Percentiles rank a stretch among this genome's conserved stretches.
Evolutionary conservation across 345 rosid species (phyloP).

Genomic region (Salix arbutifolia): DNA sequence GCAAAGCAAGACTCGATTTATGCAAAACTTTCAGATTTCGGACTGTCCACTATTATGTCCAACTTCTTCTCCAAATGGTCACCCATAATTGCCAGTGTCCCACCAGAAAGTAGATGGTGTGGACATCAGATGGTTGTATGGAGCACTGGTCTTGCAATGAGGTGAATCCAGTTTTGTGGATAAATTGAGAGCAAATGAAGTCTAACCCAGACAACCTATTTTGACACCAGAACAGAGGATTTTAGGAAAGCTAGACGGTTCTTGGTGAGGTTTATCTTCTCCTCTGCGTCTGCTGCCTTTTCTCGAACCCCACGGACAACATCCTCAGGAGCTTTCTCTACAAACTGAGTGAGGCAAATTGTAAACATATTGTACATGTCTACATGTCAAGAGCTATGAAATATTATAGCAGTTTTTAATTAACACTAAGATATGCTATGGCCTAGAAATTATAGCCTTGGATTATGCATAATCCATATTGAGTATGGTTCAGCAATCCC

Average conservation of each 20-base stretch:
- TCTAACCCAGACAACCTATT: constrained; percentile 21
- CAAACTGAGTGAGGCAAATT: constrained; percentile 45
- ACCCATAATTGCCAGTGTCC: neutral
- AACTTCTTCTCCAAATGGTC: neutral
- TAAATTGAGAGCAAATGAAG: neutral
- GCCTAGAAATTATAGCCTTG: neutral
- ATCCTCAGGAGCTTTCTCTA: constrained; percentile 82
- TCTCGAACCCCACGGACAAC: constrained; percentile 71
- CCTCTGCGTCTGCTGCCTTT: constrained; percentile 84
- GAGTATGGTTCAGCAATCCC: neutral
- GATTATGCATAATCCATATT: neutral
- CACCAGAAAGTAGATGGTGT: neutral
- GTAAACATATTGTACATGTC: neutral
- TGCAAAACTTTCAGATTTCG: neutral
- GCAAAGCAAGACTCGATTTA: neutral
- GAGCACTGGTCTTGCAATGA: neutral
- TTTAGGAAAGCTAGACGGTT: constrained; percentile 69
- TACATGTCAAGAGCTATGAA: constrained; percentile 2
- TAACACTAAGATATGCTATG: neutral
- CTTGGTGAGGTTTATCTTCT: constrained; percentile 78
- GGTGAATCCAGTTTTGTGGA: neutral
- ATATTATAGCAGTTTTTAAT: neutral
- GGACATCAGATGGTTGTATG: neutral
- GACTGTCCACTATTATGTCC: neutral
- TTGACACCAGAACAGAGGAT: constrained; percentile 56